Evolutionary conservation across 495 filamentous ascomycete species (phyloP).

Genomic region (Penicillium mononematosum): DNA sequence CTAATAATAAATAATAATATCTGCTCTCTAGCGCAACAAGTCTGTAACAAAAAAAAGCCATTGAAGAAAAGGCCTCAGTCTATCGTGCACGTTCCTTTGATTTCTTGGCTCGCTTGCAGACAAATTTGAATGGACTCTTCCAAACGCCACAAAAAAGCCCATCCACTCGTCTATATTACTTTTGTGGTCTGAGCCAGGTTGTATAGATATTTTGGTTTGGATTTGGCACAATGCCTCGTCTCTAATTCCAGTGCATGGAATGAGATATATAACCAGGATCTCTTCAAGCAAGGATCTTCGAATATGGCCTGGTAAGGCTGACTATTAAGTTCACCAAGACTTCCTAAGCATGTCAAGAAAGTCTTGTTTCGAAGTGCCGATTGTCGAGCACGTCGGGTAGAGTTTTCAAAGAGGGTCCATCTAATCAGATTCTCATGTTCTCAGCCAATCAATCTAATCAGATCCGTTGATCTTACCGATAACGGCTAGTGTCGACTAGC

Average conservation of each 20-base stretch:
- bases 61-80: background rate
- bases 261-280: background rate
- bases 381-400: background rate
- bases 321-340: background rate
- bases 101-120: conserved; percentile 7
- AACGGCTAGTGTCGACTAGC: background rate
- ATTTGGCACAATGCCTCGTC: background rate
- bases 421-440: conserved; percentile 19
- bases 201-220: background rate
- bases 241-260: background rate
- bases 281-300: conserved; percentile 2
- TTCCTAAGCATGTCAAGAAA: background rate
- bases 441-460: conserved; percentile 23
- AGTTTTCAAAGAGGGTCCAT: conserved; percentile 14
- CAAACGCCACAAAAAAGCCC: conserved; percentile 1
- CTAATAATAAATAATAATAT: background rate
- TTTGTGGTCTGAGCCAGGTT: background rate
- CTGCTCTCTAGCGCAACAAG: background rate
- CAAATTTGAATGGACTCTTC: background rate
- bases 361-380: background rate
- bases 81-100: conserved; percentile 5
- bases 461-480: conserved; percentile 15
- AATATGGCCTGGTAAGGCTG: background rate
- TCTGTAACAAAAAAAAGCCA: background rate
- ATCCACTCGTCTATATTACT: background rate